Evolutionary conservation across 352 stramenopile genomes (phyloP).

Genomic region (Phytophthora megakarya): DNA sequence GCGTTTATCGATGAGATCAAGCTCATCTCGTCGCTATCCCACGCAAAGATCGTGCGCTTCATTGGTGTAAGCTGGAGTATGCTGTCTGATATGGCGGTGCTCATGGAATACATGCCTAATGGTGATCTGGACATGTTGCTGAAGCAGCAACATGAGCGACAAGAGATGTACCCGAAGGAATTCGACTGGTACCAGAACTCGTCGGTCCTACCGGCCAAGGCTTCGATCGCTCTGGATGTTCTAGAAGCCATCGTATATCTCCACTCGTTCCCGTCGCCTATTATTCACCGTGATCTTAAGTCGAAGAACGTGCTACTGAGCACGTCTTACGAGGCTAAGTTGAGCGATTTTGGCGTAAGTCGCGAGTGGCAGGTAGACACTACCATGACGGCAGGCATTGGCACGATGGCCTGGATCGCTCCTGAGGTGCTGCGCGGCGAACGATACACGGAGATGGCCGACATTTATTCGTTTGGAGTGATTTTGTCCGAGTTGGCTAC

Average conservation of each 20-base stretch:
- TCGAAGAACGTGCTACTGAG: slow-evolving; percentile 78
- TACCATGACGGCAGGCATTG: slow-evolving; percentile 82
- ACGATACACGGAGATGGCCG: slow-evolving; percentile 85
- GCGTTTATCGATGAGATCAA: slow-evolving; percentile 87
- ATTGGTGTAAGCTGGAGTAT: slow-evolving; percentile 87
- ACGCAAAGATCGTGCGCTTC: slow-evolving; percentile 83
- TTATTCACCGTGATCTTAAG: slow-evolving; percentile 85
- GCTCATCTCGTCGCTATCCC: slow-evolving; percentile 75
- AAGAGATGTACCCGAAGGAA: slow-evolving; percentile 49
- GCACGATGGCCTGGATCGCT: slow-evolving; percentile 87
- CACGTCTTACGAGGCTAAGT: slow-evolving; percentile 67
- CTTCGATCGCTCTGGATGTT: slow-evolving; percentile 72
- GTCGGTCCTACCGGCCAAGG: slow-evolving; percentile 49
- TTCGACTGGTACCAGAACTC: slow-evolving; percentile 76
- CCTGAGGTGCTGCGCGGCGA: slow-evolving; percentile 79
- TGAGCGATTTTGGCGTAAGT: slow-evolving; percentile 86
- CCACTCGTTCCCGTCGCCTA: slow-evolving; percentile 80
- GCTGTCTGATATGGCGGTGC: slow-evolving; percentile 80
- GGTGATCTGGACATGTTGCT: slow-evolving; percentile 78
- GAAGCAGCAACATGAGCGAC: slow-evolving; percentile 52
- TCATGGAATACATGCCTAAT: slow-evolving; percentile 83
- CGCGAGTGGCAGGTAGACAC: slow-evolving; percentile 76
- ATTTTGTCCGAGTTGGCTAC: slow-evolving; percentile 78
- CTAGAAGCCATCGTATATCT: slow-evolving; percentile 83
- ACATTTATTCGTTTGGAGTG: slow-evolving; percentile 89